Evolutionary conservation across 2,329 filamentous ascomycete species (phyloP), one percentile per base, ranked within the genome.

Genomic region (Clarireedia hainanense): DNA sequence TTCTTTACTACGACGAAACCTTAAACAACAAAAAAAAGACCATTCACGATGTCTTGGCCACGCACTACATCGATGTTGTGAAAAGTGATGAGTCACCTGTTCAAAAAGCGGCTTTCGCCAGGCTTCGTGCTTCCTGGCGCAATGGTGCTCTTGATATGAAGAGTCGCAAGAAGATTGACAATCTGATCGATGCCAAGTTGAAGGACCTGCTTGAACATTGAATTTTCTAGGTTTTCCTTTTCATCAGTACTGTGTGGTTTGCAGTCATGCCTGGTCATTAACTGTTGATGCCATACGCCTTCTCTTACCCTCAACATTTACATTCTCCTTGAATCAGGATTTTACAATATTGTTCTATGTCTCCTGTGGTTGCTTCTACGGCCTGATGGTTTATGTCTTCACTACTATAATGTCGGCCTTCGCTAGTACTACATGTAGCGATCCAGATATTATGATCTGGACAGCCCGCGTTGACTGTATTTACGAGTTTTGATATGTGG

Each of bases 1-100:
- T 88, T 63, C 78, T 79, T 47, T 89, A 84, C 69, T 88, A 88
- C 69, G 77, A 78, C 66, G 74, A 77, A 64, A 75, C 77, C 61
- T 72, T 85, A 55, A 73, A 73, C 57, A 79, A 76, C 64, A 69
- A 69, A 59, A 70, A 67, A 52, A 74, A 72, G 60, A 65, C 73
- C 12, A 77, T 84, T 57, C 75, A 77, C 59, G 74, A 79, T 57
- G 68, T 73, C 59, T 72, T 86, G 50, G 77, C 79, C 47, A 68
- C 67, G 52, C 77, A 85, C 66, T 80, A 81, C 64, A 71, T 83
- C 46, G 72, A 76, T 51, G 68, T 84, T 47, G 77, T 81, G 52
- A 74, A 74, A 58, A 68, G 66, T 30, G 78, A 83, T 62, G 68
- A 71, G 54, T 60, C 62, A 20, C 68, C 69, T 54, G 61, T 67